Evolutionary conservation across 2,329 filamentous ascomycete genomes (phyloP).

Genomic region (Pseudocercospora ulei): DNA sequence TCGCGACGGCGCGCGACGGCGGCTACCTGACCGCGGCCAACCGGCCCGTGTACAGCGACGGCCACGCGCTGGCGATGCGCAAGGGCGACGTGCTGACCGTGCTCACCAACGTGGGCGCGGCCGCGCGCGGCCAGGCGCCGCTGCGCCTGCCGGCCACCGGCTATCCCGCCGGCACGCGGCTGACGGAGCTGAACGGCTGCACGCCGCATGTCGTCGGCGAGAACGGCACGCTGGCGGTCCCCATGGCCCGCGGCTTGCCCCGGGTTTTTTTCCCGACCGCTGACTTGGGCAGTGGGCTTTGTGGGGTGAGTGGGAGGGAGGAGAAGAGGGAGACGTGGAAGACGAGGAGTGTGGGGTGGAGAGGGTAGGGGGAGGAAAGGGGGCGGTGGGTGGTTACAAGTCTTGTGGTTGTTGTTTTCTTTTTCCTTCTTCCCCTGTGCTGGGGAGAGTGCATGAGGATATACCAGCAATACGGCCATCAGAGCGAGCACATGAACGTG

Average conservation of each 20-base stretch:
- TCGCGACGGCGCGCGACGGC: conserved; percentile 36
- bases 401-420: too few species aligned
- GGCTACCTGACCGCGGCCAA: conserved; percentile 38
- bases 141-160: conserved; percentile 27
- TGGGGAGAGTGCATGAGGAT: too few species aligned
- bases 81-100: conserved; percentile 42
- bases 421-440: too few species aligned
- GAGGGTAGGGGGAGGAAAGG: too few species aligned
- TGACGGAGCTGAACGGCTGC: conserved; percentile 38
- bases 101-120: conserved; percentile 30
- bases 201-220: conserved; percentile 25
- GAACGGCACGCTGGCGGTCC: conserved; percentile 30
- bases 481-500: too few species aligned
- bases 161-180: conserved; percentile 25
- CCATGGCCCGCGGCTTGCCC: conserved; percentile 34
- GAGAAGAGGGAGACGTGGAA: too few species aligned
- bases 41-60: conserved; percentile 37
- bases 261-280: conserved; percentile 34
- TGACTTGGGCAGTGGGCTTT: not conserved
- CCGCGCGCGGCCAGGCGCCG: conserved; percentile 26
- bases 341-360: too few species aligned
- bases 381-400: too few species aligned
- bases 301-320: not conserved
- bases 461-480: too few species aligned
- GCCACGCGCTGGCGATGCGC: conserved; percentile 40